Base-by-base conservation (phyloP, 148 eudicot genomes). In the Spergularia bocconei region DNA sequence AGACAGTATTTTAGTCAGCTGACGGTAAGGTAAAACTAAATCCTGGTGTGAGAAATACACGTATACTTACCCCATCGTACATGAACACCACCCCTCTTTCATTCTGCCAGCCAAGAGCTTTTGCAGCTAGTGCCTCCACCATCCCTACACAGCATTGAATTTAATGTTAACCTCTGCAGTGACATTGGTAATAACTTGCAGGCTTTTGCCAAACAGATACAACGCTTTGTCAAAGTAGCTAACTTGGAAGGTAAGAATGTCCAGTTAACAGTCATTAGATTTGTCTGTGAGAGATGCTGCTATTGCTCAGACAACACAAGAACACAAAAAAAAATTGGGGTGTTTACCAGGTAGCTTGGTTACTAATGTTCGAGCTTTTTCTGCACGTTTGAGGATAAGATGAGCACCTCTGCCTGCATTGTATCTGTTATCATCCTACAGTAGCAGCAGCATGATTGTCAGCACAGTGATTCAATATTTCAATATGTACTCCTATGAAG, bases 381-480 rank as follows among this genome's bases (percentile, higher is more conserved):
- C 97, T 62, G 97, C 98, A 71, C 97, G 98, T 74, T 94, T 94
- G 71, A 92, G 84, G 83, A 85, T 92, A 69, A 94, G 79, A 73
- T 94, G 98, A 72, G 90, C 91, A 63, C 98, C 98, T 83, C 91
- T 88, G 75, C 97, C 91, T 54, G 92, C 96, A 92, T 89, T 89
- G 81, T 92, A 94, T 51, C 97, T 85, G 67, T 84, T 90, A 16
- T 82, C 77, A 81, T 92, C 98, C 98, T 94, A 73, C 44, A 63
- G 66, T 41, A 70, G 55, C 47, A 21, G 7, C 62, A 72, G 39
- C 14, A 51, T 2, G 2, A 76, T 66, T 36, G 14, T 65, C 21
- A 55, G 19, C 62, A 57, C 33, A 33, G 21, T 56, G 41, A 59
- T 38, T 0, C 1, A 44, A 29, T 29, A 20, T 5, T 13, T 11